Evolutionary conservation across 768 basidiomycete species (phyloP).

Genomic region (Mycena kentingensis): DNA sequence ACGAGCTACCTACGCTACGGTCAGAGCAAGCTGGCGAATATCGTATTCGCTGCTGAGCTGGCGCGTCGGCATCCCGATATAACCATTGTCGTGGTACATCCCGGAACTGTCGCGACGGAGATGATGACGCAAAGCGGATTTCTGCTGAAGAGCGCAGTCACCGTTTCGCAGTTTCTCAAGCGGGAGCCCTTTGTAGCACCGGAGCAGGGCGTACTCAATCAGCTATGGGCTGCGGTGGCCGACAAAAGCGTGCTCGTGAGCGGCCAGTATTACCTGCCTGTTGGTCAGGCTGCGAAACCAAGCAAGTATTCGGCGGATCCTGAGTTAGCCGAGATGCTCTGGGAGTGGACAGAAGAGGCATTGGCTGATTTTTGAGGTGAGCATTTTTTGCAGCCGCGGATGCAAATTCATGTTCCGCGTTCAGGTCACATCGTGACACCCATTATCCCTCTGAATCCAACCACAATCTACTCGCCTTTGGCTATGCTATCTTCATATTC

Average conservation of each 20-base stretch:
- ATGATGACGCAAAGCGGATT: background rate
- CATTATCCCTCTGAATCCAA: background rate
- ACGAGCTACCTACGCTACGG: constrained; percentile 7
- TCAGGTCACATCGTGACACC: too few relatives aligned
- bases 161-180: background rate
- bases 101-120: constrained; percentile 9
- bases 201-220: constrained; percentile 9
- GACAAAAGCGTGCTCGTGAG: constrained; percentile 3
- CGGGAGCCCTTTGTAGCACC: constrained; percentile 7
- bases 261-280: constrained; percentile 15
- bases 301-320: constrained; percentile 4
- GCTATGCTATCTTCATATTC: constrained; percentile 1
- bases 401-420: too few relatives aligned
- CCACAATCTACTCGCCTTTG: background rate
- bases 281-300: constrained; percentile 7
- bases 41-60: constrained; percentile 12
- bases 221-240: constrained; percentile 10
- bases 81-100: constrained; percentile 10
- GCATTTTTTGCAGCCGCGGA: too few relatives aligned
- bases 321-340: constrained; percentile 6
- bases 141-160: background rate
- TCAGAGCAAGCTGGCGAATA: constrained; percentile 17
- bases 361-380: constrained; percentile 1
- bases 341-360: constrained; percentile 19
- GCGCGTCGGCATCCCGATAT: constrained; percentile 9